Conservation (phyloP, 495 filamentous ascomycete genomes). For the Ramalina peruviana region DNA sequence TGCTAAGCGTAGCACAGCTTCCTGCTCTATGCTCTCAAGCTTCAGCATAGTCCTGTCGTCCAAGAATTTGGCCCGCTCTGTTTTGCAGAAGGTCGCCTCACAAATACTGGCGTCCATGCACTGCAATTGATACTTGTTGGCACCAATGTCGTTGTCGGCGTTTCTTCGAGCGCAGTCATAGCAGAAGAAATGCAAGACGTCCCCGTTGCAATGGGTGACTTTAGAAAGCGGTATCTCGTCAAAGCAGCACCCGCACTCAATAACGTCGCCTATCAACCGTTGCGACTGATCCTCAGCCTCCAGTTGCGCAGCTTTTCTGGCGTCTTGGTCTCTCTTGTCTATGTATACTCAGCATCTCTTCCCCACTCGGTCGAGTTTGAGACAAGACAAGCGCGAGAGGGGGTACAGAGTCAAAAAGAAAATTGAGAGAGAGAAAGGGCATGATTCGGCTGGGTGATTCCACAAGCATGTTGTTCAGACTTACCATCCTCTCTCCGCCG, state of each 20-base stretch:
- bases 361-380: no score
- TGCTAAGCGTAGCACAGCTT: slow-evolving; percentile 49
- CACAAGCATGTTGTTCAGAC: background rate
- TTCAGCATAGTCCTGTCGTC: slow-evolving; percentile 39
- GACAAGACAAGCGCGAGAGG: background rate
- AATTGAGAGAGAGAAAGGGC: background rate
- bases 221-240: slow-evolving; percentile 48
- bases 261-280: slow-evolving; percentile 24
- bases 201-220: slow-evolving; percentile 51
- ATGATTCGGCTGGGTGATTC: background rate
- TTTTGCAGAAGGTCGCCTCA: slow-evolving; percentile 31
- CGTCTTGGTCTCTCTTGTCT: slow-evolving; percentile 17
- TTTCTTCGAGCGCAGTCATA: slow-evolving; percentile 44
- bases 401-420: background rate
- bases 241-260: slow-evolving; percentile 62
- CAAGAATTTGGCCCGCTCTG: slow-evolving; percentile 41
- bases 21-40: slow-evolving; percentile 55
- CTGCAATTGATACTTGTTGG: slow-evolving; percentile 42
- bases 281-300: slow-evolving; percentile 32
- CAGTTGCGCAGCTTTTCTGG: slow-evolving; percentile 29
- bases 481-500: slow-evolving; percentile 15
- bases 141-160: slow-evolving; percentile 54
- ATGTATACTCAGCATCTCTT: background rate
- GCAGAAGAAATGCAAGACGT: slow-evolving; percentile 54
- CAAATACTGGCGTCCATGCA: slow-evolving; percentile 42